Conservation (phyloP, 208 protist genomes). For the Leishmania lainsoni region DNA sequence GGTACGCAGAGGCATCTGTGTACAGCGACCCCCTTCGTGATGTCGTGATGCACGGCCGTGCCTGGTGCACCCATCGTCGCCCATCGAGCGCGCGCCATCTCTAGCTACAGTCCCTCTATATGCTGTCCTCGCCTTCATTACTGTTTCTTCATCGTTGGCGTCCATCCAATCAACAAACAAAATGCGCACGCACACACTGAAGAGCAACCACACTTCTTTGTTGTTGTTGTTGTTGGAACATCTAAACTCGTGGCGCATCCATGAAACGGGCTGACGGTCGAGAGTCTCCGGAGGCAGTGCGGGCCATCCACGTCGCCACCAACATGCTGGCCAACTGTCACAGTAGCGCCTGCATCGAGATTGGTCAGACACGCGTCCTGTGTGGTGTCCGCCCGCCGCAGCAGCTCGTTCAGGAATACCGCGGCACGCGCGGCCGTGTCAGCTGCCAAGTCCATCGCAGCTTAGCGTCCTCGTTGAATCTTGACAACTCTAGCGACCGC, state of each 20-base stretch:
- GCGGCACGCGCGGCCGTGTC: constrained; percentile 72
- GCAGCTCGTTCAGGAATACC: constrained; percentile 87
- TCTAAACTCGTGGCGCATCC: no score
- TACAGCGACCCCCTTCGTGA: neutral
- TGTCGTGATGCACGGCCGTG: neutral
- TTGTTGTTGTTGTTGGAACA: neutral
- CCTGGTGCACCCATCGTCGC: neutral
- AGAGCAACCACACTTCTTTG: neutral
- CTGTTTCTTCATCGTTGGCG: neutral
- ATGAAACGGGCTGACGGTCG: constrained; percentile 42
- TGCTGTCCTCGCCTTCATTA: neutral
- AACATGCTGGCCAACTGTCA: constrained; percentile 76
- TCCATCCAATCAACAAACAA: neutral
- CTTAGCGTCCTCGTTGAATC: constrained; percentile 25
- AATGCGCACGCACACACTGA: neutral
- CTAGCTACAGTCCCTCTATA: neutral
- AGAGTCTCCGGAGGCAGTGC: constrained; percentile 41
- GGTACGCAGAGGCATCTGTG: no score
- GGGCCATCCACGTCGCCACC: constrained; percentile 68
- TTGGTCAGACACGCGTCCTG: constrained; percentile 80
- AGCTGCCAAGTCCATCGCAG: constrained; percentile 60
- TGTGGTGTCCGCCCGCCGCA: constrained; percentile 82
- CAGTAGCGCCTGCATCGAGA: constrained; percentile 81
- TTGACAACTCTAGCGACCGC: constrained; percentile 31
- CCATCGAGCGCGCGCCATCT: neutral